These are phyloP conservation scores for Anthracocystis panici-leucophaei DNA, from an alignment of 1,284 basidiomycete species.

Conservation along the genomic window DNA sequence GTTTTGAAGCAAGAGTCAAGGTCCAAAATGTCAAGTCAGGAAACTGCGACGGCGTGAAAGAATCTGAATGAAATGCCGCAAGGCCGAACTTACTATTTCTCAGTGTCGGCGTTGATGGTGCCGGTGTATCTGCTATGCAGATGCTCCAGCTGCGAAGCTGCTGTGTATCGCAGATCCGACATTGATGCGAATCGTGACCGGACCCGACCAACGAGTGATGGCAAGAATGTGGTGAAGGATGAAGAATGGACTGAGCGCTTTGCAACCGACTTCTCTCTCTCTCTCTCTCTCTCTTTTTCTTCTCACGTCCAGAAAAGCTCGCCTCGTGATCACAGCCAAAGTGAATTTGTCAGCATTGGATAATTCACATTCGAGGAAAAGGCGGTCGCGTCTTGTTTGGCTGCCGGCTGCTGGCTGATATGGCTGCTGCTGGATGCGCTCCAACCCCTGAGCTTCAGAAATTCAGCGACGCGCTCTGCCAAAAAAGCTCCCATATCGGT, in stretches of 20 bases:
- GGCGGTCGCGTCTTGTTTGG: not conserved
- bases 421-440: conserved; percentile 26
- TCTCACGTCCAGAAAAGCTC: not conserved
- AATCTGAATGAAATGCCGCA: conserved; percentile 12
- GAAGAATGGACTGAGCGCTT: not conserved
- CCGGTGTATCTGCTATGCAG: conserved; percentile 95
- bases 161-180: conserved; percentile 51
- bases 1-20: conserved; percentile 7
- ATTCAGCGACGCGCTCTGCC: conserved; percentile 5
- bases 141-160: conserved; percentile 64
- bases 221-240: not conserved
- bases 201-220: not conserved
- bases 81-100: conserved; percentile 57
- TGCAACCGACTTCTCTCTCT: not conserved
- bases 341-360: conserved; percentile 7
- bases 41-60: not conserved
- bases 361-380: not conserved
- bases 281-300: no score
- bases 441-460: conserved; percentile 28
- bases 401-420: not conserved
- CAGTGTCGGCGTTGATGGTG: conserved; percentile 73
- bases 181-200: conserved; percentile 11
- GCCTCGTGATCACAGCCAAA: conserved; percentile 5
- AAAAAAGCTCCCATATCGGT: not conserved
- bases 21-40: conserved; percentile 7